These are phyloP conservation scores for Scolecobasidium constrictum DNA, from an alignment of 2,329 filamentous ascomycete genomes.

Conservation along the genomic window DNA sequence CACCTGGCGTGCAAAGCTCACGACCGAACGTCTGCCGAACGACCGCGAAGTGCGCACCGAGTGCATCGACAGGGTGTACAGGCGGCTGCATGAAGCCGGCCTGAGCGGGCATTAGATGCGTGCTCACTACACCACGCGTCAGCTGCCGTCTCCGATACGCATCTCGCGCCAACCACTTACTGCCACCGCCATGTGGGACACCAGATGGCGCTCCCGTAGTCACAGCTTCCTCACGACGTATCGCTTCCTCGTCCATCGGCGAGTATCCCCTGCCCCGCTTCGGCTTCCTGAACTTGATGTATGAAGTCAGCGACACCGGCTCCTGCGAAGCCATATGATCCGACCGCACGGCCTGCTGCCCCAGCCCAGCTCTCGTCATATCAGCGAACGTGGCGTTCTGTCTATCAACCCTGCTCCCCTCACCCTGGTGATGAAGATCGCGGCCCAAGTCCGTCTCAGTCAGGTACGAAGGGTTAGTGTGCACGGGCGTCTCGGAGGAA, in stretches of 20 bases:
- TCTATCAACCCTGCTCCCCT: constrained; percentile 2
- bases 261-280: constrained; percentile 2
- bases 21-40: constrained; percentile 30
- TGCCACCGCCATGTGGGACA: no score
- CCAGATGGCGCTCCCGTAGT: no score
- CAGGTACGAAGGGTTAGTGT: constrained; percentile 9
- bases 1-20: constrained; percentile 28
- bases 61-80: constrained; percentile 6
- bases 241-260: constrained; percentile 4
- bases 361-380: constrained; percentile 19
- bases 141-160: no score
- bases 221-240: no score
- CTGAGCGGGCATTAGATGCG: no score
- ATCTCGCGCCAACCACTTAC: no score
- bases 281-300: constrained; percentile 7
- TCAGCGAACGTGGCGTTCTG: constrained; percentile 17
- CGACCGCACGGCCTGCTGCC: constrained; percentile 12
- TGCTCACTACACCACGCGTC: no score
- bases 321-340: constrained; percentile 13
- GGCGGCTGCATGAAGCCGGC: no score
- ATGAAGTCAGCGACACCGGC: constrained; percentile 15
- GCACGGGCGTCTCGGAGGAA: neutral
- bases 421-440: constrained; percentile 1
- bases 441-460: constrained; percentile 13
- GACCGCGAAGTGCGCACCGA: constrained; percentile 14